These are phyloP conservation scores for Paecilomyces sp. DNA, from an alignment of 2,329 filamentous ascomycete species.

Conservation along the genomic window DNA sequence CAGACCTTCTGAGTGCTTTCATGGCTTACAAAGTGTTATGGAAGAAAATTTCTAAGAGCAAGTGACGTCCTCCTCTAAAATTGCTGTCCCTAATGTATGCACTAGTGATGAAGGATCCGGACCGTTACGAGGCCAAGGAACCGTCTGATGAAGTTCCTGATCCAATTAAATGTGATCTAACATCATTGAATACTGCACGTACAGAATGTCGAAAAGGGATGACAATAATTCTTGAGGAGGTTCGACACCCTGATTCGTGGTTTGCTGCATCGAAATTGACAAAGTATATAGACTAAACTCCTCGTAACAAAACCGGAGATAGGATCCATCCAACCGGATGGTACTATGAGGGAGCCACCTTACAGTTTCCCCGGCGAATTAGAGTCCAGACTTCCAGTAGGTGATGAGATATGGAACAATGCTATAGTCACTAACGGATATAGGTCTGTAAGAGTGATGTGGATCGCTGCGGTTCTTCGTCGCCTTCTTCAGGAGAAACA, in stretches of 20 bases:
- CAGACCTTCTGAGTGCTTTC: conserved; percentile 22
- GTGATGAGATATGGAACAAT: no score
- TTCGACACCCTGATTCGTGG: background rate
- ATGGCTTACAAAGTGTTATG: conserved; percentile 27
- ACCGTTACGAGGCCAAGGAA: conserved; percentile 3
- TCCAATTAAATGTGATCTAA: conserved; percentile 3
- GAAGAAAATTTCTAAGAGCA: conserved; percentile 13
- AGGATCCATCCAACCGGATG: conserved; percentile 3
- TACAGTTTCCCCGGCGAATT: conserved; percentile 4
- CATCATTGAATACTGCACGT: conserved; percentile 5
- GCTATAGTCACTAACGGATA: background rate
- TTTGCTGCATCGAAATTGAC: background rate
- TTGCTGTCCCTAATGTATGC: background rate
- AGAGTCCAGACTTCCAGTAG: conserved; percentile 5
- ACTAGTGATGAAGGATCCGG: conserved; percentile 5
- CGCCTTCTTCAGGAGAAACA: background rate
- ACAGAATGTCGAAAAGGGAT: conserved; percentile 8
- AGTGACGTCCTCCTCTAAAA: background rate
- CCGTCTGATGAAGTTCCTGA: conserved; percentile 1
- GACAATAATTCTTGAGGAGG: conserved; percentile 9
- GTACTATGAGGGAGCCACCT: conserved; percentile 4
- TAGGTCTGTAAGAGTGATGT: background rate
- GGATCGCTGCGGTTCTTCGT: background rate
- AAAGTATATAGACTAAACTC: conserved; percentile 4
- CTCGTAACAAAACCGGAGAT: conserved; percentile 6